Percentiles rank a stretch among this genome's conserved stretches.
Evolutionary conservation across 129 eudicot genomes (phyloP).

Genomic region (Artemisia annua): DNA sequence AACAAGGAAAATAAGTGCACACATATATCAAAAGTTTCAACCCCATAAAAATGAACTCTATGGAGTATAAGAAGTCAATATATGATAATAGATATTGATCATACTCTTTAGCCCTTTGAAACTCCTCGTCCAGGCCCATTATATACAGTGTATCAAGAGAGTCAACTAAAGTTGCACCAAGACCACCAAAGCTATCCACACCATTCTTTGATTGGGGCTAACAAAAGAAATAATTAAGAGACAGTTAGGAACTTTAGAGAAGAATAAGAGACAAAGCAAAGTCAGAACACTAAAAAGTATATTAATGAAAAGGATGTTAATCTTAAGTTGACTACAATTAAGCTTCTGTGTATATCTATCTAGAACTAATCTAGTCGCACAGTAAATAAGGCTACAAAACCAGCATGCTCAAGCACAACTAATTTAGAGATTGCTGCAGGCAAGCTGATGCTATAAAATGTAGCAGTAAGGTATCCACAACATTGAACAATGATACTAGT

Average conservation of each 20-base stretch:
- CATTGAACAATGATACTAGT: background rate
- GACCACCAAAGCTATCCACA: slow-evolving; percentile 99
- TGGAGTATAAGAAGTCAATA: background rate
- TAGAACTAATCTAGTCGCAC: too few species aligned
- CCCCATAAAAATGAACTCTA: background rate
- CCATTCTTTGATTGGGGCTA: slow-evolving; percentile 98
- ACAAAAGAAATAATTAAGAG: slow-evolving; percentile 14
- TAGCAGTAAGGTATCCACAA: too few species aligned
- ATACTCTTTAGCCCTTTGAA: slow-evolving; percentile 95
- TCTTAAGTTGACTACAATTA: too few species aligned
- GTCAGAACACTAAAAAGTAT: background rate
- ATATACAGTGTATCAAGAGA: slow-evolving; percentile 95
- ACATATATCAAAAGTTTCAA: too few species aligned
- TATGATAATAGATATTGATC: slow-evolving; percentile 29
- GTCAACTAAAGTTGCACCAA: slow-evolving; percentile 95
- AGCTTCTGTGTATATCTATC: too few species aligned
- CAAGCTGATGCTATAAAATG: too few species aligned
- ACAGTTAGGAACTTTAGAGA: slow-evolving; percentile 21
- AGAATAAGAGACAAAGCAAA: background rate
- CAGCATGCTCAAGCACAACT: too few species aligned
- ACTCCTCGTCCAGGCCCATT: slow-evolving; percentile 97
- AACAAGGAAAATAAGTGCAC: too few species aligned
- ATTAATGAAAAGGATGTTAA: too few species aligned
- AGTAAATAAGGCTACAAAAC: too few species aligned
- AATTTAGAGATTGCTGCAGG: too few species aligned